Evolutionary conservation across 176 grass and related monocot species (phyloP), one percentile per base, ranked within the genome.

Genomic region (Typha latifolia): DNA sequence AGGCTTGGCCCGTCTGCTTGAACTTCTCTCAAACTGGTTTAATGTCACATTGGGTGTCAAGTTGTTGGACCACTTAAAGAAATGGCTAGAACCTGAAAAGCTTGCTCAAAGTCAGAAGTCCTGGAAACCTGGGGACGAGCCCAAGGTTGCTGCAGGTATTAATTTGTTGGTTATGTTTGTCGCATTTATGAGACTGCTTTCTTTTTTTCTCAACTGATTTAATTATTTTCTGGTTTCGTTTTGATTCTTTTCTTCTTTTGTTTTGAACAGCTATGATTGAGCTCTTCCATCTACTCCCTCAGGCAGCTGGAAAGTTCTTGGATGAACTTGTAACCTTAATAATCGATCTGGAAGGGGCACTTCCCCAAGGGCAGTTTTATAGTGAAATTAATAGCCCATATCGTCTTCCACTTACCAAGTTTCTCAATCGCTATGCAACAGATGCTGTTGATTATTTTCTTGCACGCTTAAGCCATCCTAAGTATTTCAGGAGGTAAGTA

Each of bases 361-460:
- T 99, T 66, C 94, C 94, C 5, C 81, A 81, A 61, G 86, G 91
- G 56, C 89, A 99, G 64, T 93, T 93, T 67, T 99, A 99, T 72
- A 99, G 94, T 78, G 94, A 99, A 84, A 99, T 99, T 69, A 99
- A 99, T 47, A 99, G 94, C 53, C 94, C 94, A 49, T 99, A 99
- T 47, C 88, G 94, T 64, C 78, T 85, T 74, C 89, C 94, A 61
- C 94, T 99, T 32, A 81, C 89, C 47, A 99, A 99, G 63, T 99
- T 93, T 85, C 73, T 99, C 71, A 99, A 99, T 61, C 86, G 89
- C 50, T 99, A 99, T 67, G 79, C 83, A 49, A 77, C 61, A 51
- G 94, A 99, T 43, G 89, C 94, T 18, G 81, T 93, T 49, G 94
- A 93, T 71, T 99, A 99, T 93, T 99, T 99, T 79, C 94, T 99